phyloP scores from a whole-genome alignment of 805 yeast species.

The Ogataea philodendri region DNA sequence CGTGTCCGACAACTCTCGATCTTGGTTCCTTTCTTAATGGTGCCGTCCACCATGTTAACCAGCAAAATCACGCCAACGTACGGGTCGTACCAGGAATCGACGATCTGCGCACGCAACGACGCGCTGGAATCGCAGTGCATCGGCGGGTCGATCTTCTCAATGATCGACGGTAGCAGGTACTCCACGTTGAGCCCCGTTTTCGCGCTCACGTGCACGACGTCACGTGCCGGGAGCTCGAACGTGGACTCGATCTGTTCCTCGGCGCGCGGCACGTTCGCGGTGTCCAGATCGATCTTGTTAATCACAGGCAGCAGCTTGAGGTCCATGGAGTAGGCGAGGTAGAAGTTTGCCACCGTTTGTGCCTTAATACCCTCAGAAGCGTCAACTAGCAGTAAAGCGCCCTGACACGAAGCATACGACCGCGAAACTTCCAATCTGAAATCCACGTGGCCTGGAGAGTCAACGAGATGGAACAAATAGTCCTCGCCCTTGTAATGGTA shows the following conservation, averaged over 20 bases:
- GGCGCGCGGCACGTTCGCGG: constrained; percentile 78
- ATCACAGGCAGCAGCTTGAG: constrained; percentile 83
- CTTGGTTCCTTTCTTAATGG: constrained; percentile 68
- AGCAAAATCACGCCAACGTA: constrained; percentile 88
- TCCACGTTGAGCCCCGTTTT: constrained; percentile 85
- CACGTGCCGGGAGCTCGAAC: constrained; percentile 74
- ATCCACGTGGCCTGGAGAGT: constrained; percentile 98
- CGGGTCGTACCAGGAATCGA: constrained; percentile 97
- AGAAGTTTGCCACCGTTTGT: constrained; percentile 97
- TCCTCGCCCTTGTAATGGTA: constrained; percentile 67
- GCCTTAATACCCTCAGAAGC: constrained; percentile 98
- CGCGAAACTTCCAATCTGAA: constrained; percentile 91
- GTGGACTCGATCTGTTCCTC: constrained; percentile 81
- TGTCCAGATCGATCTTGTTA: constrained; percentile 86
- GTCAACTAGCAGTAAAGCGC: constrained; percentile 86
- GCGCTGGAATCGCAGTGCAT: constrained; percentile 43
- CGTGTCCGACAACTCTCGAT: constrained; percentile 75
- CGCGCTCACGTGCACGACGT: constrained; percentile 83
- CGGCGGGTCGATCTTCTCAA: constrained; percentile 68
- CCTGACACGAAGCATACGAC: constrained; percentile 94
- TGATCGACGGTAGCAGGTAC: constrained; percentile 73
- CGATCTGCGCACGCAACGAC: constrained; percentile 73
- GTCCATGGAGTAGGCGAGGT: constrained; percentile 82
- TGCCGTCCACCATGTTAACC: constrained; percentile 83
- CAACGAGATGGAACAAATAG: constrained; percentile 84